These are phyloP conservation scores for Aeschynomene evenia DNA, from an alignment of 306 rosid genomes.

Conservation along the genomic window DNA sequence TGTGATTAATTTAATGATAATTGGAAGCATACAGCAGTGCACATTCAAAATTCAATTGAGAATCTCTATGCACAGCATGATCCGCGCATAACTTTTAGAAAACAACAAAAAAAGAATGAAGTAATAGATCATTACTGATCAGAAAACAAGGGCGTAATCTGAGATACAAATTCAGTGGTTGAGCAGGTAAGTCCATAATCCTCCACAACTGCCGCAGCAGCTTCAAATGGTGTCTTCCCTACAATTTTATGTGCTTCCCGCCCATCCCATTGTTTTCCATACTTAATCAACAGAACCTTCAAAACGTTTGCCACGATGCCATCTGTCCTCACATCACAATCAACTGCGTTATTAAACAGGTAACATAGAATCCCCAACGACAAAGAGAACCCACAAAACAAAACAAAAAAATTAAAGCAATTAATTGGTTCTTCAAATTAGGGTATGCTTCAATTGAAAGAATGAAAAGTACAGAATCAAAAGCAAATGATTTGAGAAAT, in stretches of 20 bases:
- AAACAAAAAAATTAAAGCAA: background rate
- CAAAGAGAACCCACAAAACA: background rate
- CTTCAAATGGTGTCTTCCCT: slow-evolving; percentile 76
- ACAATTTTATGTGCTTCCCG: slow-evolving; percentile 62
- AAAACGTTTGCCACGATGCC: slow-evolving; percentile 64
- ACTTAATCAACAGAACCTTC: slow-evolving; percentile 50
- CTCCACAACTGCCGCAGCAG: slow-evolving; percentile 62
- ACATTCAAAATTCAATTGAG: slow-evolving; percentile 2
- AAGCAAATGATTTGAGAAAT: background rate
- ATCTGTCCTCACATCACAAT: slow-evolving; percentile 50
- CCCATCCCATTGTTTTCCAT: slow-evolving; percentile 92
- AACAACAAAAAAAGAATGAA: background rate
- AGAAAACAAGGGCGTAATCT: slow-evolving; percentile 64
- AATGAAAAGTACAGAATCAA: background rate
- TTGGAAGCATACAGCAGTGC: slow-evolving; percentile 15
- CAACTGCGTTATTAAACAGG: background rate
- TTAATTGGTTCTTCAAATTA: background rate
- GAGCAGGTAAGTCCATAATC: slow-evolving; percentile 84
- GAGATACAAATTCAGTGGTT: slow-evolving; percentile 55
- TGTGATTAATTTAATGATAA: background rate
- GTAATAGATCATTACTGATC: slow-evolving; percentile 50
- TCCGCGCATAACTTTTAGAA: background rate
- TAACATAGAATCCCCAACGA: background rate
- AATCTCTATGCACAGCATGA: background rate
- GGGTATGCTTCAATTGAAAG: background rate